Conservation (phyloP, 164 flowering plant species). For the Tetrastigma voinierianum region DNA sequence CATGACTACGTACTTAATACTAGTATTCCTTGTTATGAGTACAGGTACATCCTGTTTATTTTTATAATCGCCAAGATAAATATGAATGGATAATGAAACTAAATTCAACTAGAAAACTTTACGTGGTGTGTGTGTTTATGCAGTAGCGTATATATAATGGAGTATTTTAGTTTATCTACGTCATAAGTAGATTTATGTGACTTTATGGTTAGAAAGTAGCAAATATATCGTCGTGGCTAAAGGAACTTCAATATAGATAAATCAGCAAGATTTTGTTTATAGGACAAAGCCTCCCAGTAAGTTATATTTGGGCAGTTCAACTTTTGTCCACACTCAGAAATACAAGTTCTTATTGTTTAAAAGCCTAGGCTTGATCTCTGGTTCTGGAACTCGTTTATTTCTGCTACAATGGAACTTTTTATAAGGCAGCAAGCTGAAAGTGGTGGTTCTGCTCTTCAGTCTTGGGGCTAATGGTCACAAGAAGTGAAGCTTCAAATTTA, state of each 20-base stretch:
- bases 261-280: constrained; percentile 75
- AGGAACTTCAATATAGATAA: constrained; percentile 79
- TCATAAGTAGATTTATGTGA: too few species aligned
- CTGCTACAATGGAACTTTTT: constrained; percentile 24
- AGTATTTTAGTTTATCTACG: too few species aligned
- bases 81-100: too few species aligned
- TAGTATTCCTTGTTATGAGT: too few species aligned
- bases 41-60: too few species aligned
- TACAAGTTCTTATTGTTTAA: constrained; percentile 72
- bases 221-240: constrained; percentile 44
- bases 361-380: constrained; percentile 57
- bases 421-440: constrained; percentile 27
- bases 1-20: too few species aligned
- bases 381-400: constrained; percentile 68
- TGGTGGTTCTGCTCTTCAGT: constrained; percentile 7
- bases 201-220: constrained; percentile 66
- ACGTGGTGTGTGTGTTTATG: too few species aligned
- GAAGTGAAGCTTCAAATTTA: neutral
- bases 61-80: too few species aligned
- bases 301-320: constrained; percentile 58
- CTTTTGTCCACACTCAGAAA: constrained; percentile 38
- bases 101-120: too few species aligned
- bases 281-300: constrained; percentile 74
- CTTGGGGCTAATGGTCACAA: constrained; percentile 2
- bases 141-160: too few species aligned